A percentile compares a stretch with the other conserved stretches of the same genome.
Conservation (phyloP, 441 rosid genomes). For the Sinapis alba region DNA sequence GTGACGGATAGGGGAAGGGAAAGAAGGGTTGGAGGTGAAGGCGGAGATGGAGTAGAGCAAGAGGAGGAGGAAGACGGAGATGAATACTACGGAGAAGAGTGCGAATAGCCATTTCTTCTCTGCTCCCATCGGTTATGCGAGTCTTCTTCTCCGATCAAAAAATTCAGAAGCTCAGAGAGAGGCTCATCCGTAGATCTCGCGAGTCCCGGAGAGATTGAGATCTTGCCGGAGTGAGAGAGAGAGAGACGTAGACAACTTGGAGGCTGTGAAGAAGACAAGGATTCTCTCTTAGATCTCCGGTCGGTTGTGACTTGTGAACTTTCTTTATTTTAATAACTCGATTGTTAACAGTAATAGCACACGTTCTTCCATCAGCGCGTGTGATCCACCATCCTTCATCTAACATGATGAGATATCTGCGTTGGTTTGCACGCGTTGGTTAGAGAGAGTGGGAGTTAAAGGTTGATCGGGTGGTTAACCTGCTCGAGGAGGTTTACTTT, state of each 20-base stretch:
- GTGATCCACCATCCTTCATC: background rate
- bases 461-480: slow-evolving; percentile 23
- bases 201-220: background rate
- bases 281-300: slow-evolving; percentile 2
- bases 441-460: background rate
- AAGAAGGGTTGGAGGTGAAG: background rate
- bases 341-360: slow-evolving; percentile 7
- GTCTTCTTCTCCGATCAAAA: background rate
- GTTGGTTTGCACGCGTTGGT: background rate
- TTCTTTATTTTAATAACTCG: background rate
- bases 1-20: background rate
- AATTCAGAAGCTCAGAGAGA: background rate
- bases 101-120: background rate
- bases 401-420: background rate
- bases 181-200: background rate
- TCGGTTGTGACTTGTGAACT: background rate
- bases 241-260: background rate
- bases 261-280: background rate
- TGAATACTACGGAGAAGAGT: background rate
- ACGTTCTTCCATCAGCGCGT: background rate
- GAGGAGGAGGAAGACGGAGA: slow-evolving; percentile 3
- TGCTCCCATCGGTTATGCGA: background rate
- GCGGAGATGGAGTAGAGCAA: background rate
- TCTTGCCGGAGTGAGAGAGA: background rate
- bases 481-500: slow-evolving; percentile 17